Conservation (phyloP, 2,329 filamentous ascomycete species). For the Xylaria digitata region DNA sequence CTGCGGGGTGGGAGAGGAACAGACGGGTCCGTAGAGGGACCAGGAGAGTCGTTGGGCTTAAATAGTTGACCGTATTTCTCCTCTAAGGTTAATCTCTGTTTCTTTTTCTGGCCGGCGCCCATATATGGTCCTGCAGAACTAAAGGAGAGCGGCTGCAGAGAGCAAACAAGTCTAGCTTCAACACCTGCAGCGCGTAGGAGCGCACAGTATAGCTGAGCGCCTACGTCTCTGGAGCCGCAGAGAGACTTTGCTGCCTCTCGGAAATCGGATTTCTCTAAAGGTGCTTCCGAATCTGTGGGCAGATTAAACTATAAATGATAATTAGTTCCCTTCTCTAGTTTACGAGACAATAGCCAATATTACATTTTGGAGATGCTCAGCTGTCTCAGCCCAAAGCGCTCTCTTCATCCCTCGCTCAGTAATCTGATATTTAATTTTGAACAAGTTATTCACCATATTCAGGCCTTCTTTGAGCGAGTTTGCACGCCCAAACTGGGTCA, state of each 20-base stretch:
- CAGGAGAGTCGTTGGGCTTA: slow-evolving; percentile 52
- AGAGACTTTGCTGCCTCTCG: slow-evolving; percentile 73
- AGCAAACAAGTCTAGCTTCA: slow-evolving; percentile 86
- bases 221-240: slow-evolving; percentile 87
- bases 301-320: slow-evolving; percentile 60
- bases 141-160: slow-evolving; percentile 84
- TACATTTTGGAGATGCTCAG: slow-evolving; percentile 69
- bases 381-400: slow-evolving; percentile 79
- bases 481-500: slow-evolving; percentile 80
- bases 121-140: slow-evolving; percentile 63
- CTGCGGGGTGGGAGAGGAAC: slow-evolving; percentile 54
- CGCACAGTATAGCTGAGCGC: slow-evolving; percentile 90
- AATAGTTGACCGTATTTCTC: slow-evolving; percentile 55
- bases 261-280: slow-evolving; percentile 79
- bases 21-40: slow-evolving; percentile 49
- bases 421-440: slow-evolving; percentile 75
- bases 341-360: slow-evolving; percentile 41
- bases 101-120: slow-evolving; percentile 54
- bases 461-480: slow-evolving; percentile 83
- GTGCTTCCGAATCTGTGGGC: slow-evolving; percentile 72
- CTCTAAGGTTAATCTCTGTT: slow-evolving; percentile 47
- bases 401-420: slow-evolving; percentile 76
- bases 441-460: slow-evolving; percentile 74
- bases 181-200: slow-evolving; percentile 85
- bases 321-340: slow-evolving; percentile 31